Evolutionary conservation across 139 green algal species (phyloP).

Genomic region (Chlorella vulgaris): DNA sequence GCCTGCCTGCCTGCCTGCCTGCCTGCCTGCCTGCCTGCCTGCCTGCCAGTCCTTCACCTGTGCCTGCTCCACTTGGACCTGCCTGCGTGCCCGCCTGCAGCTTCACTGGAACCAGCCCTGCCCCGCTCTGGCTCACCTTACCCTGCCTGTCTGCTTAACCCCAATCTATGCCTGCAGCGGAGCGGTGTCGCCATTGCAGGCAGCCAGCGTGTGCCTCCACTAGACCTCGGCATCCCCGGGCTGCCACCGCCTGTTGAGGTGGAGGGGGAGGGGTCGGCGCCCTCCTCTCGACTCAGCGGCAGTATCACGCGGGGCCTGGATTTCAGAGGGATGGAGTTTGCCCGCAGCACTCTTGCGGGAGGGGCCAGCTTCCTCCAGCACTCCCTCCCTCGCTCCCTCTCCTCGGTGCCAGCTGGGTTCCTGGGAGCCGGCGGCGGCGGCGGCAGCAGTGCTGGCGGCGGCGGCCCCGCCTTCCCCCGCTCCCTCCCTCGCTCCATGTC

Average conservation of each 20-base stretch:
- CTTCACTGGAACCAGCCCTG: not conserved
- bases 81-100: too few relatives aligned
- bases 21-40: too few relatives aligned
- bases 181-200: conserved; percentile 20
- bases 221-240: conserved; percentile 12
- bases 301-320: too few relatives aligned
- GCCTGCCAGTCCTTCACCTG: not conserved
- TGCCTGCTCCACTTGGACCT: too few relatives aligned
- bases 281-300: too few relatives aligned
- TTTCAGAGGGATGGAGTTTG: too few relatives aligned
- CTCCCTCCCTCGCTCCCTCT: conserved; percentile 7
- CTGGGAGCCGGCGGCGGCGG: not conserved
- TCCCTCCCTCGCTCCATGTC: conserved; percentile 1
- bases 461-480: not conserved
- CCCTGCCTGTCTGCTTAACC: too few relatives aligned
- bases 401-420: conserved; percentile 1
- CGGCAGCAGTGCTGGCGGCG: not conserved
- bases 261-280: too few relatives aligned
- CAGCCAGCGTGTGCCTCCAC: not conserved
- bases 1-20: too few relatives aligned
- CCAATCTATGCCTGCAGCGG: too few relatives aligned
- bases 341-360: too few relatives aligned
- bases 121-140: not conserved
- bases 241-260: conserved; percentile 3
- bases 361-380: too few relatives aligned